phyloP scores from a whole-genome alignment of 2,329 filamentous ascomycete genomes.

The Aspergillus eucalypticola region DNA sequence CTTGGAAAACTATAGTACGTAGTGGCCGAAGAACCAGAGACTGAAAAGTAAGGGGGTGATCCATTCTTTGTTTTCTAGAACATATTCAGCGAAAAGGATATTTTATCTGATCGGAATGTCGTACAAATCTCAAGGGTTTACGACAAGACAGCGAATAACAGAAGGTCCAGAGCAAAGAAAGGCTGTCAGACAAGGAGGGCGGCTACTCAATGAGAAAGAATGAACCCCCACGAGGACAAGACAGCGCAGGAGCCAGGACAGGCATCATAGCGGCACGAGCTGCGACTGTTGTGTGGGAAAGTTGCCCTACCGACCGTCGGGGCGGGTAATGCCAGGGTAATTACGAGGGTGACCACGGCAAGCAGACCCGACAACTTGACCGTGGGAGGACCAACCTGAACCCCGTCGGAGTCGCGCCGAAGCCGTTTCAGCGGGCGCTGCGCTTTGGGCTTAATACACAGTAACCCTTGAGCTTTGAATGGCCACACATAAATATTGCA shows the following conservation, averaged over 20 bases:
- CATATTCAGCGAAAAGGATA: slow-evolving; percentile 3
- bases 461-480: not conserved
- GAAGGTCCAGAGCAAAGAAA: not conserved
- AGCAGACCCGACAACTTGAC: slow-evolving; percentile 12
- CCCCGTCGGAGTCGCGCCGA: slow-evolving; percentile 8
- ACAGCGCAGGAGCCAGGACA: slow-evolving; percentile 1
- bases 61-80: slow-evolving; percentile 6
- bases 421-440: slow-evolving; percentile 9
- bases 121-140: slow-evolving; percentile 16
- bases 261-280: slow-evolving; percentile 16
- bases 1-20: not conserved
- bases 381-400: not conserved
- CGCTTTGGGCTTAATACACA: not conserved
- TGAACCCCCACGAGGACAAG: slow-evolving; percentile 12
- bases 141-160: slow-evolving; percentile 8
- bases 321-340: slow-evolving; percentile 14
- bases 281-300: not conserved
- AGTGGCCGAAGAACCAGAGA: not conserved
- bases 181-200: not conserved
- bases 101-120: slow-evolving; percentile 18
- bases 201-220: not conserved
- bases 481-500: not conserved
- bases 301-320: slow-evolving; percentile 6
- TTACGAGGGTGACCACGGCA: slow-evolving; percentile 13
- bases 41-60: not conserved